These are phyloP conservation scores for Plantago ovata DNA, from an alignment of 257 asterid species.

Conservation along the genomic window DNA sequence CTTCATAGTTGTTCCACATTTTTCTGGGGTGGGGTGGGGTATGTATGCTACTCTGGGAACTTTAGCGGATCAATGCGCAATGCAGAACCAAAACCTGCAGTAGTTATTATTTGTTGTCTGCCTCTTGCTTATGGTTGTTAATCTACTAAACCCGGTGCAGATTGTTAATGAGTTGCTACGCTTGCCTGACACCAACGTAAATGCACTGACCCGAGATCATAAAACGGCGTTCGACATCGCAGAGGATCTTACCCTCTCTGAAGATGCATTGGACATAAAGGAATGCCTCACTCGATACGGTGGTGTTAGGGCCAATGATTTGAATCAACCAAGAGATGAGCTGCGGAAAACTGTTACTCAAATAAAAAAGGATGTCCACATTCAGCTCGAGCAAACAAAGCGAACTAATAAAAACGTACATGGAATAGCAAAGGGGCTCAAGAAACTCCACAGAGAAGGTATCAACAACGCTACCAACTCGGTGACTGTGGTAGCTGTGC, in stretches of 20 bases:
- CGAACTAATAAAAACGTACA: conserved; percentile 13
- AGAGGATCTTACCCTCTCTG: conserved; percentile 11
- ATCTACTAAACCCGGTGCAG: conserved; percentile 2
- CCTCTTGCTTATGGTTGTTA: not conserved
- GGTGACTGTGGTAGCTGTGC: conserved; percentile 13
- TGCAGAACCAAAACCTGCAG: not conserved
- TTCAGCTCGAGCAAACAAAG: conserved; percentile 15
- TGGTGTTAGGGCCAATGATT: conserved; percentile 11
- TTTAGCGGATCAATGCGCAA: not conserved
- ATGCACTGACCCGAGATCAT: conserved; percentile 12
- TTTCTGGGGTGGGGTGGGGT: not conserved
- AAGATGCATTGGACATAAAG: conserved; percentile 12
- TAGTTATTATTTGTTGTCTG: not conserved
- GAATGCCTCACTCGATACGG: conserved; percentile 15
- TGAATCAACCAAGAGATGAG: conserved; percentile 16
- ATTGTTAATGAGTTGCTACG: conserved; percentile 11
- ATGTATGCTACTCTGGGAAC: not conserved
- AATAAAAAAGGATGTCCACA: conserved; percentile 13
- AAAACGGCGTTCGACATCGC: conserved; percentile 11
- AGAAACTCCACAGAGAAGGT: conserved; percentile 16
- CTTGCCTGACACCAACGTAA: conserved; percentile 13
- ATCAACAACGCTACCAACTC: conserved; percentile 17
- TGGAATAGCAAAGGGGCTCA: conserved; percentile 14
- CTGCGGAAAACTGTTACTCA: conserved; percentile 16
- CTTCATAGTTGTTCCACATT: not conserved